phyloP scores from a whole-genome alignment of 1,284 basidiomycete genomes.

The Trichosporon asahii region DNA sequence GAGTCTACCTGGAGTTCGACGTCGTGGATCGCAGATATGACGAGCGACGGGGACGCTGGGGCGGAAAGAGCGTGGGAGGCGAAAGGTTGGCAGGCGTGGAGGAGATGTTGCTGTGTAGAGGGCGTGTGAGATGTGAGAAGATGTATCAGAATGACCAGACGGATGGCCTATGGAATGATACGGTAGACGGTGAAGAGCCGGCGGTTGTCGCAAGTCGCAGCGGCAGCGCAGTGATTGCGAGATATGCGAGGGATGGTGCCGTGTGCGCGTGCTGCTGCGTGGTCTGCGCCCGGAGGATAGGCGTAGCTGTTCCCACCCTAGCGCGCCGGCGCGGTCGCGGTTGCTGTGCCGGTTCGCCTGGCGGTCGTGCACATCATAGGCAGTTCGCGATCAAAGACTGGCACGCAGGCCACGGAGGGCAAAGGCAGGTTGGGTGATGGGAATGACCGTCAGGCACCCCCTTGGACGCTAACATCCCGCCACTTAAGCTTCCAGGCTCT shows the following conservation, averaged over 20 bases:
- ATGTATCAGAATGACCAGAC: neutral
- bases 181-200: neutral
- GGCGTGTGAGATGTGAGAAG: slow-evolving; percentile 1
- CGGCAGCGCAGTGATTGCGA: neutral
- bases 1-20: neutral
- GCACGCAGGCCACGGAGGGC: neutral
- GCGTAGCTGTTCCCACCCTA: neutral
- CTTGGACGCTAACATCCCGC: neutral
- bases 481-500: slow-evolving; percentile 1
- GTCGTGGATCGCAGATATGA: neutral
- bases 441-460: neutral
- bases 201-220: neutral
- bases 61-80: neutral
- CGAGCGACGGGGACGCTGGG: neutral
- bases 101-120: neutral
- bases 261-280: neutral
- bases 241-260: neutral
- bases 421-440: neutral
- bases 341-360: neutral
- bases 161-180: neutral
- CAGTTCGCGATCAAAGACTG: neutral
- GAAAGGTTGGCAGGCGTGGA: neutral
- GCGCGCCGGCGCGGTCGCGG: neutral
- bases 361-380: neutral
- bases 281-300: neutral